Conservation (phyloP, 208 protist genomes). For the Acanthamoeba royreba region DNA sequence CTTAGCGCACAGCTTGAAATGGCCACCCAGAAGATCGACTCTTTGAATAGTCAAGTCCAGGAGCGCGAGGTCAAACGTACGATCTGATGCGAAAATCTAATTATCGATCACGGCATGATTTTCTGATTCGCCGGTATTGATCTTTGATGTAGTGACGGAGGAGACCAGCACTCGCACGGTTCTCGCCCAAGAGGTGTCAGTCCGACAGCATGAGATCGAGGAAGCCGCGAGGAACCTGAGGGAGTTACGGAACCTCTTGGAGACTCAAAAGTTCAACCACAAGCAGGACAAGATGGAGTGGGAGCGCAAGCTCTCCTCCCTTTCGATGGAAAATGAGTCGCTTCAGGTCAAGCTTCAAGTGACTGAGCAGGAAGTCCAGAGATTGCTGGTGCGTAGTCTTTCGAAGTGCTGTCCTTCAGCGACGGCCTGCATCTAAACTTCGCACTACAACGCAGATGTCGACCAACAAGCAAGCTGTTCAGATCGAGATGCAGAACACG, state of each 20-base stretch:
- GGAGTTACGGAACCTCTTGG: not conserved
- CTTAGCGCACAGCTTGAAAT: not conserved
- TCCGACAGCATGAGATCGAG: not conserved
- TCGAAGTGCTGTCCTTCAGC: too few relatives aligned
- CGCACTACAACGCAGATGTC: not conserved
- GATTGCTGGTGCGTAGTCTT: not conserved
- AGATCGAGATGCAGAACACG: not conserved
- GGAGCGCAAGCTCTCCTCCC: not conserved
- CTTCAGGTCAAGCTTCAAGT: not conserved
- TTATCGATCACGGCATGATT: not conserved
- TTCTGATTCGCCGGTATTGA: not conserved
- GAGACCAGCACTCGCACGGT: not conserved
- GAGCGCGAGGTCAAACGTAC: not conserved
- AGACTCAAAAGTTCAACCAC: not conserved
- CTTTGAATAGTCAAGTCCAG: not conserved
- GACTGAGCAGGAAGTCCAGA: not conserved
- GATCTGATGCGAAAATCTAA: not conserved
- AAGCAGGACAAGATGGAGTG: not conserved
- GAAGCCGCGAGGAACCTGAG: not conserved
- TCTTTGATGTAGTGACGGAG: not conserved
- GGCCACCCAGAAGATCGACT: not conserved
- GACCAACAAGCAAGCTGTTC: not conserved
- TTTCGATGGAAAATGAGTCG: not conserved
- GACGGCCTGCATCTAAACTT: not conserved
- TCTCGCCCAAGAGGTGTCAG: not conserved